Evolutionary conservation across 2,329 filamentous ascomycete genomes (phyloP).

Genomic region (Dactylellina sp.): DNA sequence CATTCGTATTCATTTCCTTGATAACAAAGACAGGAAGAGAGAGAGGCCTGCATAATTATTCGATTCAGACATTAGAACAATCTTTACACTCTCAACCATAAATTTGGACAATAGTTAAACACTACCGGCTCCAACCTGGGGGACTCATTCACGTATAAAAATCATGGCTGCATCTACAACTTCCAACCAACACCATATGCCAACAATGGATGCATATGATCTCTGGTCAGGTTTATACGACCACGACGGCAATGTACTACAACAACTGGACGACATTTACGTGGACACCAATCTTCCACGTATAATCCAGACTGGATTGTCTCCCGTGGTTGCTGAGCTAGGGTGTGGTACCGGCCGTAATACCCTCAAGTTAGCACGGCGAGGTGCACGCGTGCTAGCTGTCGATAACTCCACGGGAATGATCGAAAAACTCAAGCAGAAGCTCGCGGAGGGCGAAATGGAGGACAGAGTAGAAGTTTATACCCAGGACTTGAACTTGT

Average conservation of each 20-base stretch:
- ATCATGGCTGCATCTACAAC: slow-evolving; percentile 3
- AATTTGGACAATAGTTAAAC: too few relatives aligned
- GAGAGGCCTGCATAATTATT: too few relatives aligned
- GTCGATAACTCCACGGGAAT: slow-evolving; percentile 71
- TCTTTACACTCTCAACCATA: too few relatives aligned
- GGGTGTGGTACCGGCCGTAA: slow-evolving; percentile 76
- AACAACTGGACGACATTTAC: slow-evolving; percentile 72
- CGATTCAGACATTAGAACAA: too few relatives aligned
- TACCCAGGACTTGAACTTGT: slow-evolving; percentile 15
- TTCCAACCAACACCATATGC: slow-evolving; percentile 14
- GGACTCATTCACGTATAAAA: background rate
- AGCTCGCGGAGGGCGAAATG: background rate
- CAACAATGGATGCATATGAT: slow-evolving; percentile 45
- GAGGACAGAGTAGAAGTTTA: slow-evolving; percentile 14
- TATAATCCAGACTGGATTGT: slow-evolving; percentile 59
- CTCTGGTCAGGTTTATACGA: slow-evolving; percentile 69
- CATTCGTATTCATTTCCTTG: too few relatives aligned
- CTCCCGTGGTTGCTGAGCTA: slow-evolving; percentile 70
- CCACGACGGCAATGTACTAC: slow-evolving; percentile 75
- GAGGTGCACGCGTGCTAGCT: slow-evolving; percentile 66
- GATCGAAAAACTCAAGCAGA: slow-evolving; percentile 68
- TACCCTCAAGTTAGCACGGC: slow-evolving; percentile 67
- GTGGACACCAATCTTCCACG: slow-evolving; percentile 68
- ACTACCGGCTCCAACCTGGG: too few relatives aligned
- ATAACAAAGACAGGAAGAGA: too few relatives aligned